These are phyloP conservation scores for Stevia rebaudiana DNA, from an alignment of 140 eudicot genomes.

Conservation along the genomic window DNA sequence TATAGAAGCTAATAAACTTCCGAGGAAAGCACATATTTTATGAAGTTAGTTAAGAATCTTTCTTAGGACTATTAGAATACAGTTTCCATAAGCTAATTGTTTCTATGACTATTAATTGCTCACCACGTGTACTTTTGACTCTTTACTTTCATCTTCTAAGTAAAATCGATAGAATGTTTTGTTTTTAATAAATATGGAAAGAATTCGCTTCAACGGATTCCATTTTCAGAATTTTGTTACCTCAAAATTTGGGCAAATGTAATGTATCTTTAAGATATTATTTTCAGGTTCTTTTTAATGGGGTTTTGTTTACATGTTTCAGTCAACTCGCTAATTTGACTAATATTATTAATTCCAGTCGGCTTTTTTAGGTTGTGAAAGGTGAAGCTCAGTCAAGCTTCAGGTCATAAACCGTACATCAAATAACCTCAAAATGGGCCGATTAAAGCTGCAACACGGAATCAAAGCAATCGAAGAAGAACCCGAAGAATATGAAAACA, in stretches of 20 bases:
- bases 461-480: conserved; percentile 79
- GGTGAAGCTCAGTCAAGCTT: conserved; percentile 20
- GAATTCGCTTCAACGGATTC: not conserved
- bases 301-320: conserved; percentile 12
- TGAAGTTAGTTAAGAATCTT: conserved; percentile 12
- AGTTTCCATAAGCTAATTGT: not conserved
- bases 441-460: conserved; percentile 69
- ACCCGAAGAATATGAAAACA: conserved; percentile 59
- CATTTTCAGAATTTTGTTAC: not conserved
- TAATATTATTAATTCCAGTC: not conserved
- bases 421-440: conserved; percentile 45
- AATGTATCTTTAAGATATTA: not conserved
- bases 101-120: not conserved
- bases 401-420: conserved; percentile 17
- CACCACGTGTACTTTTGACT: too few species aligned
- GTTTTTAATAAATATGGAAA: not conserved
- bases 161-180: not conserved
- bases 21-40: not conserved
- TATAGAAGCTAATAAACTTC: conserved; percentile 7
- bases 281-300: not conserved
- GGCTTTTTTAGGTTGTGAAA: conserved; percentile 12
- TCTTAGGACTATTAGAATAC: not conserved
- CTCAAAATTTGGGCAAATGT: not conserved
- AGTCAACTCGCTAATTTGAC: conserved; percentile 3
- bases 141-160: not conserved